These are phyloP conservation scores for Leonotis leonurus DNA, from an alignment of 257 asterid species.

Conservation along the genomic window DNA sequence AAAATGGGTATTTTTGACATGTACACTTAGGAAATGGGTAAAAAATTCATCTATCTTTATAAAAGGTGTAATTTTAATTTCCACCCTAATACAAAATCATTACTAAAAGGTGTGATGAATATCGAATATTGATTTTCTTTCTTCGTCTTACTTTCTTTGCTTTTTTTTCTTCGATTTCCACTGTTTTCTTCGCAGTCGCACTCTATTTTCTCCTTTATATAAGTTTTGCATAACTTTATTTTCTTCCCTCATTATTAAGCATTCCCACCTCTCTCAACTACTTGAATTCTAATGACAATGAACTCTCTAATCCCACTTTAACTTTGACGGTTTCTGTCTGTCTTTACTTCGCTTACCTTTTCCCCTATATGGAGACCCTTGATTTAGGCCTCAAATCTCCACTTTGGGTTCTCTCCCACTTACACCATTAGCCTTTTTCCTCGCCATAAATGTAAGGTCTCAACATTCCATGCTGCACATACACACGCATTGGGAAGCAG, in stretches of 20 bases:
- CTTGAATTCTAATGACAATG: neutral
- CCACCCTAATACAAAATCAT: too few relatives aligned
- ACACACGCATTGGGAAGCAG: neutral
- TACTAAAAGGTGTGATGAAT: neutral
- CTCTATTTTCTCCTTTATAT: neutral
- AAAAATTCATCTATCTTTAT: too few relatives aligned
- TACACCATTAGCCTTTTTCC: conserved; percentile 1
- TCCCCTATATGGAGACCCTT: conserved; percentile 17
- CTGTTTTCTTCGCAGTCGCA: neutral
- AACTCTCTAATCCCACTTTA: neutral
- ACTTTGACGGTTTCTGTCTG: neutral
- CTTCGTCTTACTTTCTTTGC: neutral
- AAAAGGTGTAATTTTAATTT: too few relatives aligned
- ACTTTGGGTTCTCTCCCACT: conserved; percentile 18
- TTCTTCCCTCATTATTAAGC: too few relatives aligned
- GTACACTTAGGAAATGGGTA: too few relatives aligned
- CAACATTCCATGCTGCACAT: neutral
- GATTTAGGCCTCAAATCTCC: conserved; percentile 15
- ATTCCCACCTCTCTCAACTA: neutral
- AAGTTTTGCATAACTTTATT: neutral
- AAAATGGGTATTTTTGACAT: too few relatives aligned
- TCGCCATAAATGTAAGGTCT: neutral
- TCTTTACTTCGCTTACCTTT: conserved; percentile 7
- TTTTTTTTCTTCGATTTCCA: neutral
- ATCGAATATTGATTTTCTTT: too few relatives aligned